These are phyloP conservation scores for Penicillium paradoxum DNA, from an alignment of 495 filamentous ascomycete species.

Conservation along the genomic window DNA sequence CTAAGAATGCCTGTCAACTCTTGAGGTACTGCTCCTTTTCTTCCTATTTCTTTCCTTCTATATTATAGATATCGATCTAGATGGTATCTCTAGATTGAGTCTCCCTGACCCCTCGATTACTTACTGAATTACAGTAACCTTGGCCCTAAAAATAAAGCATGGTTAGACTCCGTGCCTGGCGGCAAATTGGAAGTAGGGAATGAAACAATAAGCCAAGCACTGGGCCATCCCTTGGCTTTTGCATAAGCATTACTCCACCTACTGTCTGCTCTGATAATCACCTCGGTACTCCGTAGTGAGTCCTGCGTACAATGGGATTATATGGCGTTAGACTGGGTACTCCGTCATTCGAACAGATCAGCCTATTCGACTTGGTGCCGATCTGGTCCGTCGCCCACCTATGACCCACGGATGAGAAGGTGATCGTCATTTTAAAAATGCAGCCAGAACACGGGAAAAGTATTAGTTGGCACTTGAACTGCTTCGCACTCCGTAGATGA, in stretches of 20 bases:
- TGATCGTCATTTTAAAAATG: background rate
- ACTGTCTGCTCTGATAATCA: too few relatives aligned
- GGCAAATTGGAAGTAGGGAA: background rate
- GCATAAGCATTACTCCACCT: too few relatives aligned
- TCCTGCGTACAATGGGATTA: background rate
- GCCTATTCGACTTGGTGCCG: background rate
- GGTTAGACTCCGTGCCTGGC: slow-evolving; percentile 3
- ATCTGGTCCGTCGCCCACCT: background rate
- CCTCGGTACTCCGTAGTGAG: too few relatives aligned
- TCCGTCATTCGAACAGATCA: background rate
- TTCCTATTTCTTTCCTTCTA: background rate
- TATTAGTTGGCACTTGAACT: too few relatives aligned
- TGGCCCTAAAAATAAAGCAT: background rate
- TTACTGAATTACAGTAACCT: background rate
- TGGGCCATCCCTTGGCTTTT: slow-evolving; percentile 1
- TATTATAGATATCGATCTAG: background rate
- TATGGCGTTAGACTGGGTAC: background rate
- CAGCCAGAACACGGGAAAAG: background rate
- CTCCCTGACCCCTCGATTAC: too few relatives aligned
- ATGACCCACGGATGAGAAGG: background rate
- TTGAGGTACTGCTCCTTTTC: background rate
- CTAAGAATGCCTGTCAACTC: background rate
- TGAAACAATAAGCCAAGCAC: background rate
- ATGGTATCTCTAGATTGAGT: too few relatives aligned
- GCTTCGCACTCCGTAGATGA: too few relatives aligned